Percentiles rank a stretch among this genome's conserved stretches.
Conservation (phyloP, 495 filamentous ascomycete species). For the Podospora australis region DNA sequence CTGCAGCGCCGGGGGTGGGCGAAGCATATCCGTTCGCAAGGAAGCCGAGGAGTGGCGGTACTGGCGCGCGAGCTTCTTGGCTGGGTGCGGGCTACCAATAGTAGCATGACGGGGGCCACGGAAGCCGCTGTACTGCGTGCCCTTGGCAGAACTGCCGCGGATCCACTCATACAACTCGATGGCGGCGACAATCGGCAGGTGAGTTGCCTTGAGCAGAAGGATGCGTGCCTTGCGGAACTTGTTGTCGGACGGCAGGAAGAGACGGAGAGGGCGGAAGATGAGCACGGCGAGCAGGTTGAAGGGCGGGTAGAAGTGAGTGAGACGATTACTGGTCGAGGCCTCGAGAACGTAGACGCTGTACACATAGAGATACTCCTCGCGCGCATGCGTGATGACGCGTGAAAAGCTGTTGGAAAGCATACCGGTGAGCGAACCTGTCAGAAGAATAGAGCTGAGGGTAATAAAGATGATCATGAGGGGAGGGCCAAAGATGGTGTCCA, state of each 20-base stretch:
- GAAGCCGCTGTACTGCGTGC: constrained; percentile 28
- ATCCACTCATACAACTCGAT: constrained; percentile 47
- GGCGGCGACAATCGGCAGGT: constrained; percentile 45
- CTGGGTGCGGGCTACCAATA: constrained; percentile 11
- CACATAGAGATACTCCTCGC: constrained; percentile 84
- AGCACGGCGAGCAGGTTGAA: constrained; percentile 79
- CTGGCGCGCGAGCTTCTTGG: constrained; percentile 8
- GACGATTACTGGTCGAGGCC: constrained; percentile 67
- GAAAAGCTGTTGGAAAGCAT: constrained; percentile 85
- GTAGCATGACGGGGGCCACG: constrained; percentile 18
- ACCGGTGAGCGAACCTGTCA: constrained; percentile 88
- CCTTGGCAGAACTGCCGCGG: constrained; percentile 26
- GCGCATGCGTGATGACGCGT: constrained; percentile 62
- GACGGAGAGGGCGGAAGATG: constrained; percentile 73
- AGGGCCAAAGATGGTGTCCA: constrained; percentile 49
- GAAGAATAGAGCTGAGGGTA: constrained; percentile 77
- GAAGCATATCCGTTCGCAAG: constrained; percentile 9
- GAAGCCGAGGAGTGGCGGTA: constrained; percentile 4
- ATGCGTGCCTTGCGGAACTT: constrained; percentile 69
- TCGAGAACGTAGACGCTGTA: constrained; percentile 71
- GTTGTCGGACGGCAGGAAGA: constrained; percentile 62
- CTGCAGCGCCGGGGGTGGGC: not conserved
- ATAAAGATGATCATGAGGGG: constrained; percentile 78
- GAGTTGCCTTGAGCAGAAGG: constrained; percentile 61
- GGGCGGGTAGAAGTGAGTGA: constrained; percentile 73